Base-by-base conservation (phyloP, 73 alveolate genomes). In the Durusdinium trenchii region DNA sequence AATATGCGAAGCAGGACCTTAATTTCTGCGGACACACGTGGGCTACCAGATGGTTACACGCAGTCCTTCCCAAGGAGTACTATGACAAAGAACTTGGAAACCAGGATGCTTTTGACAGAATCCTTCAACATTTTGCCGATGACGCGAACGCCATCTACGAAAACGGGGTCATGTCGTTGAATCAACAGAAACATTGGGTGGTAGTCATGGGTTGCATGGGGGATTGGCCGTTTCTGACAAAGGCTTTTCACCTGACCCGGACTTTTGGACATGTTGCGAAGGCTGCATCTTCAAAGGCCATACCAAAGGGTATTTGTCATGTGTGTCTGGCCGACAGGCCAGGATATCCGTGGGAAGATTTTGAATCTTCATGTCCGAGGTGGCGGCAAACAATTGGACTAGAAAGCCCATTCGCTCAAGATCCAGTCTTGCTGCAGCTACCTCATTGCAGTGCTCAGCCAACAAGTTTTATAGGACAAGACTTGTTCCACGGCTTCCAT, bases 211-310 rank as follows among this genome's bases (percentile, higher is more conserved):
- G 50, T n/a, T 1, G 26, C 18, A 84, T 84, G 54, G 94, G 94
- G 78, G 94, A 84, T 38, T 84, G 94, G 94, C 94, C 94, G 26
- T 84, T 51, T 51, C 60, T 20, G 14, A 75, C 50, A 32, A 84
- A 84, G 42, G 64, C 78, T 28, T 50, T 50, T 36, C 18, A 16
- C 23, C 46, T 84, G 40, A 10, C 64, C 6, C 40, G 94, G 18
- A 35, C 57, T 3, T 84, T 51, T 46, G 40, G 28, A 42, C 20
- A 43, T 18, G 78, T 38, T 7, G 51, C 78, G 36, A 84, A 84
- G 57, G 57, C 36, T 16, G 43, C 94, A 12, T 50, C 75, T 4
- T 30, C 51, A 18, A n/a, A 38, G 42, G 9, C 38, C 18, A 40
- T 36, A 12, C 26, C 78, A 36, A 84, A 84, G 28, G 94, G 94